These are phyloP conservation scores for Colletotrichum liriopes DNA, from an alignment of 2,329 filamentous ascomycete species.

Conservation along the genomic window DNA sequence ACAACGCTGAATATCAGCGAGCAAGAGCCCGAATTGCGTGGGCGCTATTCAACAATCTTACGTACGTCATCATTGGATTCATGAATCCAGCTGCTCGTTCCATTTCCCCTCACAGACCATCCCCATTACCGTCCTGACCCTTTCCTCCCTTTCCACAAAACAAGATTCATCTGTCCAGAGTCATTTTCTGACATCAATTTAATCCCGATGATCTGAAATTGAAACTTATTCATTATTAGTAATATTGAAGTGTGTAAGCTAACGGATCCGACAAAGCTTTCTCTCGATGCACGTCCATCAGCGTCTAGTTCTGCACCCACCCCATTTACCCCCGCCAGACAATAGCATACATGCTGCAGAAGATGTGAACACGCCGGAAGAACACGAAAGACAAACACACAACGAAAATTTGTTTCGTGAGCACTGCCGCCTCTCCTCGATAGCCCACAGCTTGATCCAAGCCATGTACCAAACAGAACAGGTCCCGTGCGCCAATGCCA, in stretches of 20 bases:
- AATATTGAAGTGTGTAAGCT: not conserved
- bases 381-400: not conserved
- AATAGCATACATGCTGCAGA: not conserved
- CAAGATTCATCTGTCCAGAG: too few relatives aligned
- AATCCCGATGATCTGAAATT: not conserved
- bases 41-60: not conserved
- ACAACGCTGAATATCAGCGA: not conserved
- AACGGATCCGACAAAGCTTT: not conserved
- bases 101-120: too few relatives aligned
- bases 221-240: too few relatives aligned
- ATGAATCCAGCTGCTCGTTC: not conserved
- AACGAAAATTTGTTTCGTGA: not conserved
- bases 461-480: slow-evolving; percentile 40
- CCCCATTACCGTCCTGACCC: not conserved
- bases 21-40: not conserved
- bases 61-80: not conserved
- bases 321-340: not conserved
- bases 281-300: not conserved
- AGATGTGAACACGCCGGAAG: not conserved
- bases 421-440: slow-evolving; percentile 54
- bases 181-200: not conserved
- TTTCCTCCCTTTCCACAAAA: not conserved
- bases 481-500: slow-evolving; percentile 17
- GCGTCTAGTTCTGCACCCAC: not conserved
- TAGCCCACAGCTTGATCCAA: slow-evolving; percentile 53